Conservation (phyloP, 176 grass and related monocot species). For the Areca catechu region DNA sequence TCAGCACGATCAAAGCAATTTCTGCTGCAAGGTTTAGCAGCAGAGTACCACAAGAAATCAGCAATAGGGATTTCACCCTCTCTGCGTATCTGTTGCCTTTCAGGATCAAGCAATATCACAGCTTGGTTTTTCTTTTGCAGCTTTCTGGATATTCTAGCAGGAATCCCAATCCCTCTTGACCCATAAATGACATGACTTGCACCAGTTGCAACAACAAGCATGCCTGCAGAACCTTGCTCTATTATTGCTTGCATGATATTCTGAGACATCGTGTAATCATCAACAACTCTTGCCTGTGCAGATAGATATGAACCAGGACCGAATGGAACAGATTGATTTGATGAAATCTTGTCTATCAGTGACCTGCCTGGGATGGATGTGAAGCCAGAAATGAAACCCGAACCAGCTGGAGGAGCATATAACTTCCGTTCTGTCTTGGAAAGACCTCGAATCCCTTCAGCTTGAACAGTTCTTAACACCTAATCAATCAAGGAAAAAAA, state of each 20-base stretch:
- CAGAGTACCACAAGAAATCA: slow-evolving; percentile 97
- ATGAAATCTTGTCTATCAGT: slow-evolving; percentile 75
- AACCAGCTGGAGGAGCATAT: slow-evolving; percentile 78
- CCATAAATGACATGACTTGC: slow-evolving; percentile 94
- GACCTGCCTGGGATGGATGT: slow-evolving; percentile 81
- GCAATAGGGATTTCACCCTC: slow-evolving; percentile 90
- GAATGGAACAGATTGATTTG: slow-evolving; percentile 42
- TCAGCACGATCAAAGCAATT: slow-evolving; percentile 99
- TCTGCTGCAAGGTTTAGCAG: slow-evolving; percentile 81
- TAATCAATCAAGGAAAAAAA: slow-evolving; percentile 30
- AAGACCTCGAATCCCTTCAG: slow-evolving; percentile 74
- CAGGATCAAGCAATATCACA: slow-evolving; percentile 89
- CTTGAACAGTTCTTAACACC: slow-evolving; percentile 94
- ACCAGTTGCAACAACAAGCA: slow-evolving; percentile 87
- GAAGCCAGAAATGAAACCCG: slow-evolving; percentile 96
- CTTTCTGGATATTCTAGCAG: slow-evolving; percentile 91
- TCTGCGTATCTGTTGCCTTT: slow-evolving; percentile 86
- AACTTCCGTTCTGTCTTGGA: slow-evolving; percentile 69
- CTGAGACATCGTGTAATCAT: slow-evolving; percentile 95
- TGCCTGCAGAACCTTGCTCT: slow-evolving; percentile 54
- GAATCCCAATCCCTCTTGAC: slow-evolving; percentile 72
- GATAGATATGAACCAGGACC: slow-evolving; percentile 83
- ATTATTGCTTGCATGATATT: slow-evolving; percentile 67
- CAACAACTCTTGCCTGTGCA: slow-evolving; percentile 91
- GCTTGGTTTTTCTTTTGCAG: slow-evolving; percentile 96